Evolutionary conservation across 495 filamentous ascomycete genomes (phyloP).

Genomic region (Penicillium argentinense): DNA sequence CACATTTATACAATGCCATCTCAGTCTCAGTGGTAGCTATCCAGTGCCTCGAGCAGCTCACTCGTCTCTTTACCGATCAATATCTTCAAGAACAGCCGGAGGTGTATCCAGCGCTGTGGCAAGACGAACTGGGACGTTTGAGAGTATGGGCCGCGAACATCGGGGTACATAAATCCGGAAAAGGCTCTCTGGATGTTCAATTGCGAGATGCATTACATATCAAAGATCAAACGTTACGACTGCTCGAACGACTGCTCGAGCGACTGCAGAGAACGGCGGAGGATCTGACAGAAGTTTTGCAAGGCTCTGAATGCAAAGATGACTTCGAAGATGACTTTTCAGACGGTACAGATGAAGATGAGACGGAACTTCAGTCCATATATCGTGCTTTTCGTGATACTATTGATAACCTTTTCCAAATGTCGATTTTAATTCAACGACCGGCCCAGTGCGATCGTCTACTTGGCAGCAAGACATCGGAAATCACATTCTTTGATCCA

Average conservation of each 20-base stretch:
- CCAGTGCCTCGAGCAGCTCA: too few relatives aligned
- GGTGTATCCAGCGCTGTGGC: too few relatives aligned
- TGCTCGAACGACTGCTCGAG: slow-evolving; percentile 27
- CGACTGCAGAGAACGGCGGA: too few relatives aligned
- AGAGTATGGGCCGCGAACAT: slow-evolving; percentile 48
- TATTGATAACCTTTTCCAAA: too few relatives aligned
- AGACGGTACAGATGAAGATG: too few relatives aligned
- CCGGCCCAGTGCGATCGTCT: background rate
- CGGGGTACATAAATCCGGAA: slow-evolving; percentile 38
- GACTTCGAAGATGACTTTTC: background rate
- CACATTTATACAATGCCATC: too few relatives aligned
- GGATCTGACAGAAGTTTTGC: background rate
- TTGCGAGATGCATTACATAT: slow-evolving; percentile 47
- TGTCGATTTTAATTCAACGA: too few relatives aligned
- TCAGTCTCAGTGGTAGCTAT: too few relatives aligned
- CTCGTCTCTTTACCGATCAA: too few relatives aligned
- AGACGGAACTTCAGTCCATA: too few relatives aligned
- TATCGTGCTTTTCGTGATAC: too few relatives aligned
- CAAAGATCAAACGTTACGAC: slow-evolving; percentile 28
- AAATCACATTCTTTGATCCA: background rate
- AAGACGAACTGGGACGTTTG: slow-evolving; percentile 38
- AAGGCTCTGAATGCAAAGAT: background rate
- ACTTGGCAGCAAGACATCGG: background rate
- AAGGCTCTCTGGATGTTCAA: slow-evolving; percentile 46
- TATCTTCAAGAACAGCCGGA: too few relatives aligned